Evolutionary conservation across 495 filamentous ascomycete genomes (phyloP).

Genomic region (Penicillium cosmopolitanum): DNA sequence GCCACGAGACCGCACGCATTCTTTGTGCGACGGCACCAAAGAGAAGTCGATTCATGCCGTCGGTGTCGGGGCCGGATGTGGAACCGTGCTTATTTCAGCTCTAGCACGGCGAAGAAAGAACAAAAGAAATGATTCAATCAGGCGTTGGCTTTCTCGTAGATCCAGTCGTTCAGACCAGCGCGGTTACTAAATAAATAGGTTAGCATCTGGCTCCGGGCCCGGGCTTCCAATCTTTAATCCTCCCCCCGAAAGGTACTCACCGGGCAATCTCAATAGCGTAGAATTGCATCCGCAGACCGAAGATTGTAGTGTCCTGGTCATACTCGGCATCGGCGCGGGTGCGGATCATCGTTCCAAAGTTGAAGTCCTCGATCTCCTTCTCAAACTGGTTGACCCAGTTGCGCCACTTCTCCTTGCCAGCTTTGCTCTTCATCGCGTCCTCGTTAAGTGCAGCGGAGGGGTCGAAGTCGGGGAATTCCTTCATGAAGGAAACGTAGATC

Average conservation of each 20-base stretch:
- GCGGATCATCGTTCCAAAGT: slow-evolving; percentile 93
- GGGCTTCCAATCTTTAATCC: background rate
- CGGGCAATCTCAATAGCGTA: slow-evolving; percentile 95
- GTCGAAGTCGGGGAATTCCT: slow-evolving; percentile 91
- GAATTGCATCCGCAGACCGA: slow-evolving; percentile 91
- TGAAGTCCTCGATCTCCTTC: slow-evolving; percentile 91
- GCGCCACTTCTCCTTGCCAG: slow-evolving; percentile 94
- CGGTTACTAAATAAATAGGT: slow-evolving; percentile 64
- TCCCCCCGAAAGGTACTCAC: slow-evolving; percentile 42
- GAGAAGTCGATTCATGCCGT: slow-evolving; percentile 24
- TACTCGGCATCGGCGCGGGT: slow-evolving; percentile 80
- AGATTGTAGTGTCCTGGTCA: slow-evolving; percentile 86
- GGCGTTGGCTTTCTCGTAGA: slow-evolving; percentile 67
- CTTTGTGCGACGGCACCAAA: slow-evolving; percentile 5
- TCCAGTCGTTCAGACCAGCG: slow-evolving; percentile 91
- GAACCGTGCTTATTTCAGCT: slow-evolving; percentile 14
- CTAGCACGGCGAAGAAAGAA: slow-evolving; percentile 13
- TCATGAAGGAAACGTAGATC: slow-evolving; percentile 84
- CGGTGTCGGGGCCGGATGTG: slow-evolving; percentile 23
- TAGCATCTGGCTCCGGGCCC: background rate
- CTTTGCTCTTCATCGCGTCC: slow-evolving; percentile 96
- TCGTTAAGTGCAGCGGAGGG: slow-evolving; percentile 78
- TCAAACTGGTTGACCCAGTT: slow-evolving; percentile 94
- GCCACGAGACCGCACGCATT: background rate
- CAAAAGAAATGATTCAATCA: slow-evolving; percentile 19